Evolutionary conservation across 1,284 basidiomycete species (phyloP), one percentile per base, ranked within the genome.

Genomic region (Cutaneotrichosporon sp.): DNA sequence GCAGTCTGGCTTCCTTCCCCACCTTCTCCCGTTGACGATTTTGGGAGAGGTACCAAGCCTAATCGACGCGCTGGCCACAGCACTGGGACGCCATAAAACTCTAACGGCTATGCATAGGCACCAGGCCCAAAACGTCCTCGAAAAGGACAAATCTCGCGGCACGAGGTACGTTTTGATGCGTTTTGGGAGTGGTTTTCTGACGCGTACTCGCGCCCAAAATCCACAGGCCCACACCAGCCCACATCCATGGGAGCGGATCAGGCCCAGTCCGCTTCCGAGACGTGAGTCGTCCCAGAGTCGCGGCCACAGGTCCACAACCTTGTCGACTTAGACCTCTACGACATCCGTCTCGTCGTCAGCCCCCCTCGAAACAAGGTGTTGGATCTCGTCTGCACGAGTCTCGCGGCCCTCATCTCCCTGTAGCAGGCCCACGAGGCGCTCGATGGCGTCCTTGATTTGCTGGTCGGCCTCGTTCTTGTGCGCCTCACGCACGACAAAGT

Each of bases 401-500:
- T 86, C 85, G 2, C 80, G 75, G 3, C 84, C 85, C 72, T 90
- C 89, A 10, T 88, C 86, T 8, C 90, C 83, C 79, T 92, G 88
- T 40, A 93, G 74, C 50, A 92, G 76, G 66, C 85, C 86, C 10
- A 92, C 91, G 11, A 92, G 82, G 22, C 89, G 84, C 71, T 90
- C 89, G 51, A 89, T 87, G 47, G 85, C 84, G 71, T 87, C 87
- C 22, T 84, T 84, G 61, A 88, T 85, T 86, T 88, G 71, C 14
- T 92, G 90, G 22, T 89, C 89, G 3, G 81, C 83, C 81, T 99
- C 96, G 14, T 84, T 85, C 70, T 90, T 85, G 77, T 99, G 96
- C 11, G 89, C 83, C 26, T 86, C 87, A 52, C 92, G 84, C 34
- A 98, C 83, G 47, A 99, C 89, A 72, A 90, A 88, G 78, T 99